Conservation (phyloP, 148 eudicot genomes). For the Fagopyrum esculentum region DNA sequence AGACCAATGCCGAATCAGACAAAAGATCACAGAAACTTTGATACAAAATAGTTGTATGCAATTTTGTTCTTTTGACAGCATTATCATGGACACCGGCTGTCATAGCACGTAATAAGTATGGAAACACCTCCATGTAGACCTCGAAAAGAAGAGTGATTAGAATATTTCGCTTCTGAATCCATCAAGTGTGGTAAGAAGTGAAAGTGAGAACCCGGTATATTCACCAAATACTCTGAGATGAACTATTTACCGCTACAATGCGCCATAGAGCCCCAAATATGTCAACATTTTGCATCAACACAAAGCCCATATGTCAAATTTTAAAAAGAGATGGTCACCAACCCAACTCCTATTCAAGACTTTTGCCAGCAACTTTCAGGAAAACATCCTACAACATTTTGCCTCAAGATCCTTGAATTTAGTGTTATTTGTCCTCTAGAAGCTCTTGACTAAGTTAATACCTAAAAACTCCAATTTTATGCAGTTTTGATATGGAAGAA, state of each 20-base stretch:
- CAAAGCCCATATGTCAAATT: slow-evolving; percentile 71
- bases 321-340: slow-evolving; percentile 77
- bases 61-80: slow-evolving; percentile 63
- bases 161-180: slow-evolving; percentile 54
- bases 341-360: slow-evolving; percentile 39
- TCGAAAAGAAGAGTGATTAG: slow-evolving; percentile 28
- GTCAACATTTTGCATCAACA: slow-evolving; percentile 85
- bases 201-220: slow-evolving; percentile 64
- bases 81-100: slow-evolving; percentile 78
- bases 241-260: slow-evolving; percentile 60
- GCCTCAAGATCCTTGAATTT: too few species aligned
- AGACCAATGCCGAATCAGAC: slow-evolving; percentile 74
- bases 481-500: slow-evolving; percentile 82
- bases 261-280: slow-evolving; percentile 93
- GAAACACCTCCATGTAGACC: slow-evolving; percentile 54
- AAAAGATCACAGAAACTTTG: slow-evolving; percentile 81
- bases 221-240: slow-evolving; percentile 97
- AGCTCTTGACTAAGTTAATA: too few species aligned
- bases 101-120: slow-evolving; percentile 76
- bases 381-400: too few species aligned
- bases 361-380: too few species aligned
- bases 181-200: slow-evolving; percentile 65
- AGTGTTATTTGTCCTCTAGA: too few species aligned
- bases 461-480: slow-evolving; percentile 39
- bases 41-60: slow-evolving; percentile 64